Evolutionary conservation across 2,329 filamentous ascomycete genomes (phyloP), one percentile per base, ranked within the genome.

Genomic region (Sclerotinia borealis): DNA sequence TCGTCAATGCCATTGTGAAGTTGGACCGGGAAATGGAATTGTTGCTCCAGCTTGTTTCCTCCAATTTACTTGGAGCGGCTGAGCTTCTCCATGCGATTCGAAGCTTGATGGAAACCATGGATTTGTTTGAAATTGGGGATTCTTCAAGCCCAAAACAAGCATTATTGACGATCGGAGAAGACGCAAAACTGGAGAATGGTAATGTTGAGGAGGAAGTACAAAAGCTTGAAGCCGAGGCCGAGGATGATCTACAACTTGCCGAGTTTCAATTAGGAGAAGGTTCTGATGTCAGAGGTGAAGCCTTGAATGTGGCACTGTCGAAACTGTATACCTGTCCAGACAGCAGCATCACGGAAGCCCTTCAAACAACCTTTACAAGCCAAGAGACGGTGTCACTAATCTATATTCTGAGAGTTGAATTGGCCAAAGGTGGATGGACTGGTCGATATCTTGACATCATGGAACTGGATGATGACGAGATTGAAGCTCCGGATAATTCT

Each of bases 361-460:
- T 93, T 50, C 85, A 88, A 47, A 79, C 80, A 13, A 82, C 82
- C 34, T 83, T 91, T 65, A 81, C 83, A 54, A 86, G 85, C 3
- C 82, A 88, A 67, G 88, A 93, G 68, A 84, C 89, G 29, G 78
- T 91, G 13, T 86, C 86, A 41, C 81, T 93, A 60, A 87, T 93
- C 69, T 84, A 89, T 68, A 79, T 92, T 7, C 80, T 93, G 36
- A 85, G 90, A 63, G 81, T 88, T 67, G 89, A 93, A 76, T 80
- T 93, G 51, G 84, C 87, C 59, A 85, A 86, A 67, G 90, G 90
- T 63, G 87, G 87, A 37, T 93, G 90, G 90, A 91, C 88, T 0
- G 84, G 85, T 22, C 81, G 84, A 27, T 92, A 92, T 74, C 77
- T 90, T 43, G 88, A 82, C 19, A 75, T 79, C 59, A 77, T 80